phyloP scores from a whole-genome alignment of 1,284 basidiomycete species.

The Cryptococcus floricola region DNA sequence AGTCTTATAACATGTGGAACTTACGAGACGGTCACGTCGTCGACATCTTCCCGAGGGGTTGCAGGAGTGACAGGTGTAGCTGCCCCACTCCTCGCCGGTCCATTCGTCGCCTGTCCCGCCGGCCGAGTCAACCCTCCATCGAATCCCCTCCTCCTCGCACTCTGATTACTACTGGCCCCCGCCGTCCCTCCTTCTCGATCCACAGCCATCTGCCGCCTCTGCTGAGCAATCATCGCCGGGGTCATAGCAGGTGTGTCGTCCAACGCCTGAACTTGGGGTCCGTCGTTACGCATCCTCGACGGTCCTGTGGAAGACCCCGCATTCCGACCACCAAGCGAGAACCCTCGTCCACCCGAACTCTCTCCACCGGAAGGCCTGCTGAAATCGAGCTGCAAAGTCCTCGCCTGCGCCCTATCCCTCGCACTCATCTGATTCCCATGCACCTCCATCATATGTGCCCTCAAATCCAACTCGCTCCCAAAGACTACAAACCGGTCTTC shows the following conservation, averaged over 20 bases:
- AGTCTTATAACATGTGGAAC: slow-evolving; percentile 5
- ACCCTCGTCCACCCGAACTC: slow-evolving; percentile 22
- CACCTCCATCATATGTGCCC: slow-evolving; percentile 75
- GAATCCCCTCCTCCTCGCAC: slow-evolving; percentile 54
- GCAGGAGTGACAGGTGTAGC: slow-evolving; percentile 1
- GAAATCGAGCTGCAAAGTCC: slow-evolving; percentile 76
- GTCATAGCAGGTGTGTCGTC: slow-evolving; percentile 33
- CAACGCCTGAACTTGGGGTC: slow-evolving; percentile 35
- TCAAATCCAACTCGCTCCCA: slow-evolving; percentile 76
- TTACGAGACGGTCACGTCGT: slow-evolving; percentile 43
- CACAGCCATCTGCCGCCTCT: slow-evolving; percentile 31
- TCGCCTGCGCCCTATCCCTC: slow-evolving; percentile 70
- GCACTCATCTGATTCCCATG: slow-evolving; percentile 78
- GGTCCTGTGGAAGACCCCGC: slow-evolving; percentile 40
- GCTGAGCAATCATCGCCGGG: slow-evolving; percentile 40
- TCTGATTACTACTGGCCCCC: neutral
- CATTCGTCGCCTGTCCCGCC: slow-evolving; percentile 22
- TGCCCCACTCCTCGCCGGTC: neutral
- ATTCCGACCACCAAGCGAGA: slow-evolving; percentile 20
- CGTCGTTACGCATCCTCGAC: slow-evolving; percentile 9
- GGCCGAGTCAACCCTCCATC: slow-evolving; percentile 61
- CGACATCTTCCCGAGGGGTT: slow-evolving; percentile 45
- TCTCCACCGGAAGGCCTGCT: slow-evolving; percentile 13
- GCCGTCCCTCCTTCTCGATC: slow-evolving; percentile 42
- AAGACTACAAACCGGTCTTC: slow-evolving; percentile 95